Evolutionary conservation across 768 basidiomycete species (phyloP).

Genomic region (Collybia sordida): DNA sequence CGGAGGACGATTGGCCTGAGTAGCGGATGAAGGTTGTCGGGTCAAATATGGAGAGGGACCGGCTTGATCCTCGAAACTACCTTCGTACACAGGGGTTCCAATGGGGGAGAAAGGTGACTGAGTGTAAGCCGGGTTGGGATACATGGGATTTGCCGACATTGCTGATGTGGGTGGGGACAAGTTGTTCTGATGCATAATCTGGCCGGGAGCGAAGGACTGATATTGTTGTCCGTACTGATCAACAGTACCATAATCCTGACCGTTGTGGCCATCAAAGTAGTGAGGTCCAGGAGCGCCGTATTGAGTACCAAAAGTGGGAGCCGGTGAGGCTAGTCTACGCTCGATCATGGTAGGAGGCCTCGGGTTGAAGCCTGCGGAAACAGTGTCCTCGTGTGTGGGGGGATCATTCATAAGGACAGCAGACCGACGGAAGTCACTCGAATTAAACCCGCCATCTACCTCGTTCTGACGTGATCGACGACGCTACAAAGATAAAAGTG

Average conservation of each 20-base stretch:
- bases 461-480: slow-evolving; percentile 42
- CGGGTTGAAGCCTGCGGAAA: slow-evolving; percentile 45
- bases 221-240: slow-evolving; percentile 17
- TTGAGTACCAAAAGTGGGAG: slow-evolving; percentile 31
- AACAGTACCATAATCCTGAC: slow-evolving; percentile 14
- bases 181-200: slow-evolving; percentile 23
- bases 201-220: slow-evolving; percentile 34
- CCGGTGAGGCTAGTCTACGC: slow-evolving; percentile 24
- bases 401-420: slow-evolving; percentile 59
- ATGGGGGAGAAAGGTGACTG: slow-evolving; percentile 36
- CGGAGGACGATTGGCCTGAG: slow-evolving; percentile 7
- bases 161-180: slow-evolving; percentile 19
- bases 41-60: slow-evolving; percentile 15
- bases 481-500: slow-evolving; percentile 21
- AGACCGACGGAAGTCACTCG: slow-evolving; percentile 63
- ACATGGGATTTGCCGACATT: slow-evolving; percentile 36
- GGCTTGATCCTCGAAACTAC: slow-evolving; percentile 14
- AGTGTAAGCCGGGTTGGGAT: slow-evolving; percentile 30
- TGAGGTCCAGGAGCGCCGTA: slow-evolving; percentile 26
- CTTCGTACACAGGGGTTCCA: slow-evolving; percentile 24
- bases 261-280: slow-evolving; percentile 10
- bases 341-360: slow-evolving; percentile 50
- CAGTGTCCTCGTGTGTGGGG: slow-evolving; percentile 37
- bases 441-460: slow-evolving; percentile 47
- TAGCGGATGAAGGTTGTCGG: slow-evolving; percentile 18